Base-by-base conservation (phyloP, 306 rosid species). In the Vigna reflexopilosa region DNA sequence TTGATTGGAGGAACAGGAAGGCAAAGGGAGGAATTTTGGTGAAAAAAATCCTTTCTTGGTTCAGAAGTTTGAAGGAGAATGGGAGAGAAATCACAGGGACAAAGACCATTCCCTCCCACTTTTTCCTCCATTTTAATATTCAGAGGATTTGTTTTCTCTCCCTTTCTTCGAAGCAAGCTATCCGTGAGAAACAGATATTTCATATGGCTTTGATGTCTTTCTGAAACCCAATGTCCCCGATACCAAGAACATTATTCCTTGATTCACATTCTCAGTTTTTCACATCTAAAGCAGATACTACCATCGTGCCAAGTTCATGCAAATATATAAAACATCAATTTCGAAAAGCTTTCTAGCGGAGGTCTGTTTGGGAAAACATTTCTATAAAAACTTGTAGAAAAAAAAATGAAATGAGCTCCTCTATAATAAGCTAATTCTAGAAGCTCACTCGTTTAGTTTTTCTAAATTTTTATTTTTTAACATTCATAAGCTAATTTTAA, bases 271-370 rank as follows among this genome's bases (percentile, higher is more conserved):
- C 38, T 32, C 49, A 54, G 36, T 6, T 48, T 58, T 71, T 38
- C 72, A 59, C 67, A 50, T 64, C 52, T 44, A 55, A 72, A 56
- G 16, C 20, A 70, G 42, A 40, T 26, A 73, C 49, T n/a, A 13
- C 9, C 19, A 47, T 47, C 73, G 49, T 40, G 55, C 48, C 11
- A 7, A 42, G 65, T 76, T 76, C 63, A 14, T 44, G 26, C 30
- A 48, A 62, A 64, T 11, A 58, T 16, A 49, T 64, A 71, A 64
- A 77, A 44, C 61, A 17, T 72, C 47, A 3, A 56, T 24, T 57
- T 81, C 42, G 7, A 24, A 57, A 66, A 70, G 16, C 40, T 28
- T 76, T 49, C 57, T 7, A 42, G 69, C 62, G 26, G 56, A 56
- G 9, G 44, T 1, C 9, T 38, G 9, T 38, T 38, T 7, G 11